Evolutionary conservation across 371 early-diverging fungal genomes (phyloP), one percentile per base, ranked within the genome.

Genomic region (Nosema muscidifuracis): DNA sequence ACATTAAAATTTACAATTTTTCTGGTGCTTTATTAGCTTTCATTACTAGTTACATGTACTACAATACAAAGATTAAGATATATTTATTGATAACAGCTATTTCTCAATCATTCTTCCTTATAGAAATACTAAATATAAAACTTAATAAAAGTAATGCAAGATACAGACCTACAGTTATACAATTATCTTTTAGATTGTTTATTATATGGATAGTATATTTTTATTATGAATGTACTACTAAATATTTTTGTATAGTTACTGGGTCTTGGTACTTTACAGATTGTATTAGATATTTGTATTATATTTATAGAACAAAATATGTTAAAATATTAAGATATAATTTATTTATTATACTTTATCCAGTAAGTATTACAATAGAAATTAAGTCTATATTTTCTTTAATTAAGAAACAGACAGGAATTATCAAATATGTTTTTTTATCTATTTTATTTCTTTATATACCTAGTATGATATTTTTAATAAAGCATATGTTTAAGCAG

Each of bases 71-170:
- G 34, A 56, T 51, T 16, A 20, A n/a, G 38, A 47, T n/a, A 2
- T 71, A 62, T 67, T 51, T 76, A 33, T 43, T 60, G 20, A 13
- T 24, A 18, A 51, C 43, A 26, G 77, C 57, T 2, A 20, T 67
- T 16, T 67, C 20, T 40, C 77, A 77, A 60, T 36, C 70, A 10
- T 74, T 77, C 40, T 77, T 74, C 38, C 0, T 73, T 47, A 36
- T 77, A 53, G 77, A 77, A 38, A 56, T 69, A 18, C 20, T 73
- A 40, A 77, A 77, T 51, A 77, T 77, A 20, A 62, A 24, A 12
- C 22, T 65, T 13, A 47, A 69, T 20, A 64, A 16, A 22, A 70
- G 65, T 51, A 77, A 50, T 34, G 15, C 74, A 13, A 73, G 61
- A 36, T 67, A 63, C 44, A 28, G 51, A 16, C 70, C 77, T 26